Percentiles rank a stretch among this genome's conserved stretches.
Conservation (phyloP, 306 rosid species). For the Dryas octopetala region DNA sequence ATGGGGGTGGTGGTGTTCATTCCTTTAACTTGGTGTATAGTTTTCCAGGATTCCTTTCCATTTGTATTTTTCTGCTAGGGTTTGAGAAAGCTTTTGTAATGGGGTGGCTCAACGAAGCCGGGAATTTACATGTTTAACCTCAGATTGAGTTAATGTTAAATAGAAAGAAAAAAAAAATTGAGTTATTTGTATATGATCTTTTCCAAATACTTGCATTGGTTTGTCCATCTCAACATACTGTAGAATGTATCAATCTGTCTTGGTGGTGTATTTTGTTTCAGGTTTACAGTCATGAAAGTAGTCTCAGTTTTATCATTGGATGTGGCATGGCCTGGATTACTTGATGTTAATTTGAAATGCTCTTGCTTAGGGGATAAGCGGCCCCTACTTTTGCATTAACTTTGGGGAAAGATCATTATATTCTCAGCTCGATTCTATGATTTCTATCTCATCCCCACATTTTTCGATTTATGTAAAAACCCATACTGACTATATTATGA, state of each 20-base stretch:
- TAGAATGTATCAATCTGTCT: background rate
- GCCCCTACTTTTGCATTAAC: too few relatives aligned
- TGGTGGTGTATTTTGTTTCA: background rate
- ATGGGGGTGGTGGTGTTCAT: conserved; percentile 26
- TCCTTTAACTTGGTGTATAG: conserved; percentile 25
- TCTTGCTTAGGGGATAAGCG: too few relatives aligned
- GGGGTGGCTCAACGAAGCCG: conserved; percentile 16
- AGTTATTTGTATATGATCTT: background rate
- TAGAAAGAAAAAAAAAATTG: conserved; percentile 4
- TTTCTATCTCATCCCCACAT: too few relatives aligned
- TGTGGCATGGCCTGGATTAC: too few relatives aligned
- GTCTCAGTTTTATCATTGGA: too few relatives aligned
- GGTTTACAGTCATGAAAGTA: too few relatives aligned
- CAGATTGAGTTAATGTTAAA: conserved; percentile 16
- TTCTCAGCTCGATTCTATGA: too few relatives aligned
- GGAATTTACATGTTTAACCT: conserved; percentile 11
- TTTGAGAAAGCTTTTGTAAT: conserved; percentile 18
- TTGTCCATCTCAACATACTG: background rate
- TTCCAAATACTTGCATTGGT: background rate
- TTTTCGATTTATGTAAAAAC: too few relatives aligned
- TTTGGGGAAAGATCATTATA: too few relatives aligned
- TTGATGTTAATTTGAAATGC: too few relatives aligned
- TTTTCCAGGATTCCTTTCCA: conserved; percentile 13
- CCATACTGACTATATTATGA: too few relatives aligned
- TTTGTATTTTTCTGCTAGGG: background rate